Conservation (phyloP, 2,329 filamentous ascomycete species). For the Paraphoma sp. region DNA sequence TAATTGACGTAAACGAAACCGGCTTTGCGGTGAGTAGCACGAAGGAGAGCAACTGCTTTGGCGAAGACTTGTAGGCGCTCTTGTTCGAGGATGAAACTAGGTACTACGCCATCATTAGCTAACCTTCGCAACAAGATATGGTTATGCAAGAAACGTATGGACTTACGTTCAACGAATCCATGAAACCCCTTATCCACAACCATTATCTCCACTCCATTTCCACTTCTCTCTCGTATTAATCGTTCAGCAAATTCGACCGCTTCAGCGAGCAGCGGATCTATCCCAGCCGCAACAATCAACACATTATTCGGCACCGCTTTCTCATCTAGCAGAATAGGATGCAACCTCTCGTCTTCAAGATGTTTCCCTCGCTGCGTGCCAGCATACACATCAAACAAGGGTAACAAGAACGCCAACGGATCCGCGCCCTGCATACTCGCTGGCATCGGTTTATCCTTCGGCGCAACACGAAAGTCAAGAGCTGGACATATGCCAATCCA, state of each 20-base stretch:
- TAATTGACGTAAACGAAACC: constrained; percentile 10
- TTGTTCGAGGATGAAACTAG: constrained; percentile 16
- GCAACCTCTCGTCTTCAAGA: constrained; percentile 45
- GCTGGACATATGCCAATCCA: constrained; percentile 51
- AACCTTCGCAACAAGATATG: neutral
- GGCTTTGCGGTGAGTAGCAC: constrained; percentile 12
- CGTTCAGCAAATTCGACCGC: constrained; percentile 50
- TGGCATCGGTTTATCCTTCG: constrained; percentile 51
- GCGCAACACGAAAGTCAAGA: constrained; percentile 33
- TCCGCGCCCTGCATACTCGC: constrained; percentile 46
- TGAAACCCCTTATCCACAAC: constrained; percentile 38
- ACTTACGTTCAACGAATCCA: constrained; percentile 41
- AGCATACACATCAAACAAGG: constrained; percentile 55
- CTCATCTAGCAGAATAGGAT: constrained; percentile 44
- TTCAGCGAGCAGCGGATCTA: constrained; percentile 54
- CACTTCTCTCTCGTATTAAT: constrained; percentile 28
- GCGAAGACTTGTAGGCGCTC: constrained; percentile 22
- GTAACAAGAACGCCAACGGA: constrained; percentile 47
- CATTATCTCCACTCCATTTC: constrained; percentile 29
- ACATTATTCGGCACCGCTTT: constrained; percentile 48
- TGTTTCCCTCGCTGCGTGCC: constrained; percentile 35
- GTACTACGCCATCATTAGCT: constrained; percentile 13
- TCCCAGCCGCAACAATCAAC: constrained; percentile 49
- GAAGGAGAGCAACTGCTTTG: constrained; percentile 15
- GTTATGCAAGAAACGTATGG: neutral